A percentile compares a stretch with the other conserved stretches of the same genome.
phyloP scores from a whole-genome alignment of 192 early-diverging fungal species.

The Umbelopsis vinacea region DNA sequence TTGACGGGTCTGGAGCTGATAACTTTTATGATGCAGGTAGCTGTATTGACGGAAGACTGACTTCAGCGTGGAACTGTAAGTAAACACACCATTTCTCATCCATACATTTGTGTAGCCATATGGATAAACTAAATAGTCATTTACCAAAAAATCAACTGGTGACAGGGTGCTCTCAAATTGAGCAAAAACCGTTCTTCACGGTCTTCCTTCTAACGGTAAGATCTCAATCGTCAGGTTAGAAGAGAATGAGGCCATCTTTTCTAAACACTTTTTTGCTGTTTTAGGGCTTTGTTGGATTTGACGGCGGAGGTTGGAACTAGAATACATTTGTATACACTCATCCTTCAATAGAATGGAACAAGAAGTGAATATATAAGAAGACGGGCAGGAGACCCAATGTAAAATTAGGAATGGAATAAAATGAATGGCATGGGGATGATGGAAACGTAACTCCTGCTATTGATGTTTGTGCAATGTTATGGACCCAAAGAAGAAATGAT shows the following conservation, averaged over 20 bases:
- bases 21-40: slow-evolving; percentile 90
- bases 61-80: slow-evolving; percentile 86
- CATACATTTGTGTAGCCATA: slow-evolving; percentile 22
- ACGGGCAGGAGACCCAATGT: background rate
- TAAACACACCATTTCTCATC: slow-evolving; percentile 1
- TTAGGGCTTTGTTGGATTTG: slow-evolving; percentile 79
- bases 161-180: slow-evolving; percentile 77
- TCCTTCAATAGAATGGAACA: background rate
- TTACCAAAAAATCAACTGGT: background rate
- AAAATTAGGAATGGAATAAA: background rate
- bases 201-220: slow-evolving; percentile 83
- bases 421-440: background rate
- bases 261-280: background rate
- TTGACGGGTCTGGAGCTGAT: slow-evolving; percentile 95
- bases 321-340: slow-evolving; percentile 6
- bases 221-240: background rate
- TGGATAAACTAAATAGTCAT: slow-evolving; percentile 5
- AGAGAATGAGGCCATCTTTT: background rate
- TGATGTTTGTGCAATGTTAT: slow-evolving; percentile 22
- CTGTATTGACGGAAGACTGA: slow-evolving; percentile 96
- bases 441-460: background rate
- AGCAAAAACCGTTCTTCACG: slow-evolving; percentile 92
- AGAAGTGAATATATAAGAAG: background rate
- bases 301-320: slow-evolving; percentile 60
- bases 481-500: slow-evolving; percentile 14